Evolutionary conservation across 345 rosid genomes (phyloP).

Genomic region (Melastoma malabathricum): DNA sequence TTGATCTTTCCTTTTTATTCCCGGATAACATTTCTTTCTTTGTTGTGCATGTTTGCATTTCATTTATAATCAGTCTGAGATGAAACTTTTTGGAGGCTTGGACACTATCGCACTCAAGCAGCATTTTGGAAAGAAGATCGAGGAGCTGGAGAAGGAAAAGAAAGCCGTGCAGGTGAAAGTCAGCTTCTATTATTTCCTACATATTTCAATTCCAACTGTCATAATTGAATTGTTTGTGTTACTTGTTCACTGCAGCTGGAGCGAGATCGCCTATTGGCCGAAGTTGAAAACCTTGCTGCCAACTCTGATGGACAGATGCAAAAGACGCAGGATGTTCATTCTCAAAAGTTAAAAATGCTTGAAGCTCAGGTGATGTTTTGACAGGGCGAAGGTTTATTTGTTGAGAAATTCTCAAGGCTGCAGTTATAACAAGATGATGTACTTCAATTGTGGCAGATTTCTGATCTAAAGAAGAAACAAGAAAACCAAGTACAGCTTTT

Average conservation of each 20-base stretch:
- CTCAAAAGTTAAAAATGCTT: constrained; percentile 74
- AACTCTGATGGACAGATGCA: constrained; percentile 77
- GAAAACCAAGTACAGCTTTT: constrained; percentile 92
- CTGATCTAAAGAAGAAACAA: constrained; percentile 91
- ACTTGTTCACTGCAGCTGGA: constrained; percentile 55
- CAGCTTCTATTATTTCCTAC: constrained; percentile 1
- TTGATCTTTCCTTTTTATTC: not conserved
- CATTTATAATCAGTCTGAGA: constrained; percentile 56
- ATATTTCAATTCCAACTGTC: constrained; percentile 2
- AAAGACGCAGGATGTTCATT: constrained; percentile 64
- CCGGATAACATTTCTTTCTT: not conserved
- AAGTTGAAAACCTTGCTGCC: constrained; percentile 75
- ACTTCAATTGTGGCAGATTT: constrained; percentile 34
- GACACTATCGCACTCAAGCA: constrained; percentile 69
- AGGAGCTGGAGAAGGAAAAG: constrained; percentile 84
- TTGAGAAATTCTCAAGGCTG: no score
- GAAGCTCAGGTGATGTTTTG: constrained; percentile 55
- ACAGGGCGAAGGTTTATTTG: not conserved
- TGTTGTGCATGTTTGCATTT: not conserved
- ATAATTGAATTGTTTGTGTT: not conserved
- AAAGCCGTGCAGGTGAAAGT: constrained; percentile 64
- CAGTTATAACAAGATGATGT: no score
- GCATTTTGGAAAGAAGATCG: constrained; percentile 89
- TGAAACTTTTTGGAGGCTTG: constrained; percentile 76
- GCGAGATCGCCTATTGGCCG: constrained; percentile 70